These are phyloP conservation scores for Pseudocercospora musae DNA, from an alignment of 2,329 filamentous ascomycete genomes.

Conservation along the genomic window DNA sequence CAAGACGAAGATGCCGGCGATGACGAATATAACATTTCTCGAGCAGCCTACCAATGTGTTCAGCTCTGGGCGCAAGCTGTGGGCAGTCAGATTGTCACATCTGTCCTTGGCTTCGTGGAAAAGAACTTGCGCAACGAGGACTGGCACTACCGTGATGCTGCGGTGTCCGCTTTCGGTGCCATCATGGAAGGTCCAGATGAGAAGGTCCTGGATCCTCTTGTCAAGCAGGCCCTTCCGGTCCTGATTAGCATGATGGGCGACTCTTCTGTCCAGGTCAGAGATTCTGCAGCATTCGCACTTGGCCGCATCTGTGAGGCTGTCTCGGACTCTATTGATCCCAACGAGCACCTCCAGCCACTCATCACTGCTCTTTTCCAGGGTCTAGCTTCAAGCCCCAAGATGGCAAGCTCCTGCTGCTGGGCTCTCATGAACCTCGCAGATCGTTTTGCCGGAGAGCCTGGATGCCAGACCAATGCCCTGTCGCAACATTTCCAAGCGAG, in stretches of 20 bases:
- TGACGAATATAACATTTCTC: slow-evolving; percentile 95
- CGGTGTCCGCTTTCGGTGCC: slow-evolving; percentile 93
- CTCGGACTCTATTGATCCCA: slow-evolving; percentile 84
- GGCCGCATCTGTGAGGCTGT: slow-evolving; percentile 94
- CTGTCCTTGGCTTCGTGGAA: slow-evolving; percentile 89
- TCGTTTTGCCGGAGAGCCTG: slow-evolving; percentile 83
- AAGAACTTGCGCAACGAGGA: slow-evolving; percentile 83
- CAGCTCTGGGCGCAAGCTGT: slow-evolving; percentile 94
- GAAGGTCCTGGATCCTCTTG: slow-evolving; percentile 84
- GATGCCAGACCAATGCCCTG: slow-evolving; percentile 74
- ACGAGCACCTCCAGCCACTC: slow-evolving; percentile 75
- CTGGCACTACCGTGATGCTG: slow-evolving; percentile 92
- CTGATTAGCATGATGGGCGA: slow-evolving; percentile 93
- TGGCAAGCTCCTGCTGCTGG: slow-evolving; percentile 98
- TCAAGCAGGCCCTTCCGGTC: slow-evolving; percentile 91
- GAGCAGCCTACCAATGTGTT: slow-evolving; percentile 93
- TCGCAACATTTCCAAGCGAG: slow-evolving; percentile 92
- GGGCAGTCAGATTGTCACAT: slow-evolving; percentile 74
- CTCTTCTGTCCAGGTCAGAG: slow-evolving; percentile 80
- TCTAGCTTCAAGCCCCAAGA: slow-evolving; percentile 86
- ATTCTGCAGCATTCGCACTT: slow-evolving; percentile 92
- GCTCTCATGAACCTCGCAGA: slow-evolving; percentile 97
- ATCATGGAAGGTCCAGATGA: slow-evolving; percentile 99
- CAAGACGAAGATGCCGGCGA: slow-evolving; percentile 96
- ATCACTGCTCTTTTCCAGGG: slow-evolving; percentile 88